Conservation (phyloP, 1,139 yeast genomes). For the Kurtzmaniella quercitrusa region DNA sequence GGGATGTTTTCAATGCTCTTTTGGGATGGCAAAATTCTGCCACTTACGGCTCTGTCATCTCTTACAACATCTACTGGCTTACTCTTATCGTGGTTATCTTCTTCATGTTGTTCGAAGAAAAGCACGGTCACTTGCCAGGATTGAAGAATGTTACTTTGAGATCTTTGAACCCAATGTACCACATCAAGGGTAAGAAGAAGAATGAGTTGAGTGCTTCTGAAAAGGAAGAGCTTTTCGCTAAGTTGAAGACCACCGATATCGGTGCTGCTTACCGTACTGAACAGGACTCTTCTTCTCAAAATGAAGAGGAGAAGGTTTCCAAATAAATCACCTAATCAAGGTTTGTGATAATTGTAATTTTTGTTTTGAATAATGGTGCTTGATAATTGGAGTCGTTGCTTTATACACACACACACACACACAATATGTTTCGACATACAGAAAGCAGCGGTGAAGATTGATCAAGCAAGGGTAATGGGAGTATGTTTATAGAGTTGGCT, state of each 20-base stretch:
- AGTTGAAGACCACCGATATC: constrained; percentile 26
- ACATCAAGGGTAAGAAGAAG: constrained; percentile 65
- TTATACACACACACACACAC: constrained; percentile 6
- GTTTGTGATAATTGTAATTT: constrained; percentile 1
- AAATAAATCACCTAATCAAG: background rate
- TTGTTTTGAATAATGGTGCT: background rate
- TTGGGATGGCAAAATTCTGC: constrained; percentile 93
- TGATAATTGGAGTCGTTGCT: background rate
- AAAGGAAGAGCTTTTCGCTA: constrained; percentile 49
- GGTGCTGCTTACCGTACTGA: constrained; percentile 15
- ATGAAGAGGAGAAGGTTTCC: background rate
- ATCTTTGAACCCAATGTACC: constrained; percentile 67
- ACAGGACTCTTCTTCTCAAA: constrained; percentile 7
- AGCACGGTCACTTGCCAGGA: constrained; percentile 36
- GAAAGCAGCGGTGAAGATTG: background rate
- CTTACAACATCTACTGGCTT: constrained; percentile 84
- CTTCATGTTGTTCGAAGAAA: constrained; percentile 73
- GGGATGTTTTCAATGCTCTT: constrained; percentile 88
- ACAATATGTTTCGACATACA: background rate
- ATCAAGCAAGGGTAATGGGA: background rate
- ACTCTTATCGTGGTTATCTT: constrained; percentile 48
- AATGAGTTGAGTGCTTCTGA: constrained; percentile 51
- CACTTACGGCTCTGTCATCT: constrained; percentile 79
- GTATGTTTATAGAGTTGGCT: background rate
- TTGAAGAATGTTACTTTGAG: constrained; percentile 47